phyloP scores from a whole-genome alignment of 192 early-diverging fungal genomes.

The Linderina pennispora region DNA sequence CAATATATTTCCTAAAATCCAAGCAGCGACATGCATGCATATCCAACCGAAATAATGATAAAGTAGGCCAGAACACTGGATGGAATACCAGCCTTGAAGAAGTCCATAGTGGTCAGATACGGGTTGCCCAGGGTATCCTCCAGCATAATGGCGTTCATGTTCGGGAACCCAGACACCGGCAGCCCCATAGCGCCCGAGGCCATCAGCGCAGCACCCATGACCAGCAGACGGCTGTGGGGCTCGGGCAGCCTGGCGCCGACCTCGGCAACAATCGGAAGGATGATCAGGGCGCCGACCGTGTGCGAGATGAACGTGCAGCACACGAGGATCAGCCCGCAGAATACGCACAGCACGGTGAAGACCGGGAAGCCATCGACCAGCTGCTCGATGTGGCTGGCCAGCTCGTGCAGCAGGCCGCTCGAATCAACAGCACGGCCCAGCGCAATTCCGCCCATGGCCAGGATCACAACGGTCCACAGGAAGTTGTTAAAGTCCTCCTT shows the following conservation, averaged over 20 bases:
- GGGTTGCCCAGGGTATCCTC: constrained; percentile 82
- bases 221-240: constrained; percentile 70
- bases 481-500: constrained; percentile 98
- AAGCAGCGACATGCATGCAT: constrained; percentile 59
- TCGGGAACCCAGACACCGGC: constrained; percentile 92
- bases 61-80: constrained; percentile 65
- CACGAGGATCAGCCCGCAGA: constrained; percentile 73
- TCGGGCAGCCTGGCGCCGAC: constrained; percentile 77
- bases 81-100: constrained; percentile 76
- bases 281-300: constrained; percentile 92
- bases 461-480: constrained; percentile 83
- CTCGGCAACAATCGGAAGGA: constrained; percentile 89
- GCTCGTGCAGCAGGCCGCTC: constrained; percentile 73
- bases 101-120: constrained; percentile 78
- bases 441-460: constrained; percentile 95
- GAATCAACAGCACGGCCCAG: constrained; percentile 89
- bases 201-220: constrained; percentile 79
- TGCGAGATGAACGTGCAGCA: constrained; percentile 92
- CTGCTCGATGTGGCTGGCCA: constrained; percentile 64
- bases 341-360: constrained; percentile 67
- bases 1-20: too few species aligned
- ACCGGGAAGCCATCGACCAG: constrained; percentile 59
- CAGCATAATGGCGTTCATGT: constrained; percentile 94
- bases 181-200: constrained; percentile 88
- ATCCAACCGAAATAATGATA: constrained; percentile 71